phyloP scores from a whole-genome alignment of 2,329 filamentous ascomycete genomes.

The Cladosporium oxysporum region DNA sequence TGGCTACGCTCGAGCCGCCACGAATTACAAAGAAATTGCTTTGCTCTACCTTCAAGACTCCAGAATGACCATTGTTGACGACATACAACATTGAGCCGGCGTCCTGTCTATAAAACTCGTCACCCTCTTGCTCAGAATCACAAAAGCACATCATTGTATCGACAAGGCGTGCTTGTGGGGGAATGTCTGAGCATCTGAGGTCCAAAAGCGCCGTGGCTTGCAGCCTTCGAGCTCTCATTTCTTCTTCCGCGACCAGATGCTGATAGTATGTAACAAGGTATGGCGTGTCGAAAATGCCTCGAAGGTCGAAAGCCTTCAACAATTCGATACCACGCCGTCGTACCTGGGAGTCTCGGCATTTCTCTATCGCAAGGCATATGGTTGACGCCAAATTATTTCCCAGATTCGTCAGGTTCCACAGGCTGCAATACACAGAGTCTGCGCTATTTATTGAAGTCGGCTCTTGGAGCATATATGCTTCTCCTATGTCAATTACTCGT shows the following conservation, averaged over 20 bases:
- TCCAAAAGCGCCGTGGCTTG: neutral
- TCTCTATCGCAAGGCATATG: slow-evolving; percentile 17
- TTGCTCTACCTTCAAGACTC: neutral
- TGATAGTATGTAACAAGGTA: slow-evolving; percentile 19
- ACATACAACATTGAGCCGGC: neutral
- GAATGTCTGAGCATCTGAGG: neutral
- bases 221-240: neutral
- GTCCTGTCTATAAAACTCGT: slow-evolving; percentile 1
- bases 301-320: slow-evolving; percentile 11
- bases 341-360: slow-evolving; percentile 19
- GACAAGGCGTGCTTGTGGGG: slow-evolving; percentile 2
- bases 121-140: neutral
- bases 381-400: slow-evolving; percentile 14
- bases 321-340: slow-evolving; percentile 19
- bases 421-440: neutral
- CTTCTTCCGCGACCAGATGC: slow-evolving; percentile 18
- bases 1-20: neutral
- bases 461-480: neutral
- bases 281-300: slow-evolving; percentile 22
- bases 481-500: neutral
- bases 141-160: slow-evolving; percentile 1
- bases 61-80: neutral
- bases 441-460: neutral
- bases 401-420: neutral
- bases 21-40: neutral